Evolutionary conservation across 805 yeast species (phyloP), one percentile per base, ranked within the genome.

Genomic region (Saturnispora dispora): DNA sequence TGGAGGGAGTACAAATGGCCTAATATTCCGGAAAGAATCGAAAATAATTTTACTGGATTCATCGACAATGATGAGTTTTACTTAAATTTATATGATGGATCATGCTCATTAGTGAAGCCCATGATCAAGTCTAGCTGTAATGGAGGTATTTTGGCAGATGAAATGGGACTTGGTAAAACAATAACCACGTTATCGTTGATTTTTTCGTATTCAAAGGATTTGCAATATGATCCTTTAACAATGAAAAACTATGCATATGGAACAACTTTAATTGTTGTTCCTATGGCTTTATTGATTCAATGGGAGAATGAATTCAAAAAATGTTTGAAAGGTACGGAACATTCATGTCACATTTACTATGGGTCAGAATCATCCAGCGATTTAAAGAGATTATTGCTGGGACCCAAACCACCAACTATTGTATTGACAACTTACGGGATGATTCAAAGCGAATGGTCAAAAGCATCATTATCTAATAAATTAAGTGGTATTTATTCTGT

Each of bases 101-200:
- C 85, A 51, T 77, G 91, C 51, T 79, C 91, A 0, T 58, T 78
- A 15, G 75, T 76, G 22, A 79, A 77, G 54, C 97, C 96, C 1
- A 58, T 81, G 11, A 70, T 88, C 40, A 78, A 74, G 52, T 72
- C 82, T 1, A 60, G 76, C 18, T 75, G 83, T 46, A 72, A 74
- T 46, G 97, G 98, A 36, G 98, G 98, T 2, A 85, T 90, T 20
- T 69, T 90, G 15, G 96, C 97, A 0, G 98, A 90, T 69, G 98
- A 90, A 64, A 90, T 90, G 98, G 98, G 98, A 0, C 72, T 90
- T 8, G 98, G 98, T 42, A 90, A 90, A 63, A 90, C 98, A 0
- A 85, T 90, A 23, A 85, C 96, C 1, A 80, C 95, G 0, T 66
- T 88, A 48, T 76, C 96, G 0, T 67, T 91, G 46, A 73, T 90